phyloP scores from a whole-genome alignment of 192 early-diverging fungal genomes.

The Backusella macrospora region DNA sequence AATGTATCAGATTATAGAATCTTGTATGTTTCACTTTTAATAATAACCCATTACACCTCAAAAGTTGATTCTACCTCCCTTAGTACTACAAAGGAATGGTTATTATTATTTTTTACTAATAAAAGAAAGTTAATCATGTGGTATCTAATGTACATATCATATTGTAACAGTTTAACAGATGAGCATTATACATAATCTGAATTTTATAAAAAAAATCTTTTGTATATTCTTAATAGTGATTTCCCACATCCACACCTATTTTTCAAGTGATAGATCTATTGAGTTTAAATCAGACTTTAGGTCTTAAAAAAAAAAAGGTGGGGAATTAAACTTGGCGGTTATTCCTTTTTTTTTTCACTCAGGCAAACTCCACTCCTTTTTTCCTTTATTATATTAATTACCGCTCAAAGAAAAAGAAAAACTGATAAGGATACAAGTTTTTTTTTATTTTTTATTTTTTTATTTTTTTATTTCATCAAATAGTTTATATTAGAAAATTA shows the following conservation, averaged over 20 bases:
- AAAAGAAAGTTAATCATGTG: neutral
- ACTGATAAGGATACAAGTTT: too few relatives aligned
- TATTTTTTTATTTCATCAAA: too few relatives aligned
- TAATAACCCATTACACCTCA: neutral
- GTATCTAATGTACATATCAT: neutral
- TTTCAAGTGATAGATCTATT: neutral
- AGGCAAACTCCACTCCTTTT: neutral
- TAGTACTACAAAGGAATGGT: neutral
- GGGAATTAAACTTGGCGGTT: neutral
- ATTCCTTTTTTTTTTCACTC: neutral
- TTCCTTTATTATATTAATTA: too few relatives aligned
- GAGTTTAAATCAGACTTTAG: conserved; percentile 1
- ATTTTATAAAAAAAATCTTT: neutral
- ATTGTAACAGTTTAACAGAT: too few relatives aligned
- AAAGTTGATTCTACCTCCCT: neutral
- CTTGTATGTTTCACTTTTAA: neutral
- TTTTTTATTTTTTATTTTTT: too few relatives aligned
- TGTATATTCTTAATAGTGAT: neutral
- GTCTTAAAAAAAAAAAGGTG: conserved; percentile 1
- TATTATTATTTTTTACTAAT: neutral
- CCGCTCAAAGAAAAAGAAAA: too few relatives aligned
- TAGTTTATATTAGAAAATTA: too few relatives aligned
- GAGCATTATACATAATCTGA: neutral
- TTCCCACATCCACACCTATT: neutral
- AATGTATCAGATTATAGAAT: neutral